A percentile compares a stretch with the other conserved stretches of the same genome.
phyloP scores from a whole-genome alignment of 495 filamentous ascomycete genomes.

The Daldinia grandis region DNA sequence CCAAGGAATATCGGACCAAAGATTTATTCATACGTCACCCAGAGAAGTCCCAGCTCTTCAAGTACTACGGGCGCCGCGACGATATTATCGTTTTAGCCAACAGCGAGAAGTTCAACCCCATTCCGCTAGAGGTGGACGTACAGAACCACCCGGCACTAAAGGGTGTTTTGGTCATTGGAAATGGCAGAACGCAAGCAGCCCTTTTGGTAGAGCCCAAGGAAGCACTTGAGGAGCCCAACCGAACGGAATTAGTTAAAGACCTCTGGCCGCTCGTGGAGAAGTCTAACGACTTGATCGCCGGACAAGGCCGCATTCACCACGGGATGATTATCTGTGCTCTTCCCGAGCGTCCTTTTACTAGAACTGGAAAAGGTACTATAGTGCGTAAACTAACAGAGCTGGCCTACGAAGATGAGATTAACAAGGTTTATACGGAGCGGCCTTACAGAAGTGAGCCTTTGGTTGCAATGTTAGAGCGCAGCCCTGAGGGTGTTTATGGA shows the following conservation, averaged over 20 bases:
- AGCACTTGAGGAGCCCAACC: neutral
- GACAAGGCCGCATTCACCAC: slow-evolving; percentile 60
- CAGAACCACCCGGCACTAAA: slow-evolving; percentile 43
- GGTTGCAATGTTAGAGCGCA: no score
- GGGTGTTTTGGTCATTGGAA: slow-evolving; percentile 53
- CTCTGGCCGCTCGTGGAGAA: slow-evolving; percentile 60
- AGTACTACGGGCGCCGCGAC: slow-evolving; percentile 54
- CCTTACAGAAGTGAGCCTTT: no score
- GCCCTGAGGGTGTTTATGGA: no score
- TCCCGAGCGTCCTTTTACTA: slow-evolving; percentile 51
- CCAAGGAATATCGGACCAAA: slow-evolving; percentile 52
- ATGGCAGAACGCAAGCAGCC: slow-evolving; percentile 50
- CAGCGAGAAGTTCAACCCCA: slow-evolving; percentile 63
- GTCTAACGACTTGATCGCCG: slow-evolving; percentile 59
- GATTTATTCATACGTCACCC: slow-evolving; percentile 60
- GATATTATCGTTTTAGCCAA: slow-evolving; percentile 64
- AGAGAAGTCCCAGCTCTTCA: slow-evolving; percentile 49
- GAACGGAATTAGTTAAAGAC: slow-evolving; percentile 48
- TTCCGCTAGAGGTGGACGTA: slow-evolving; percentile 50
- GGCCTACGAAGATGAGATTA: slow-evolving; percentile 49
- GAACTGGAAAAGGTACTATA: slow-evolving; percentile 66
- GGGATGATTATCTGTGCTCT: slow-evolving; percentile 51
- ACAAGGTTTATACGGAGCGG: neutral
- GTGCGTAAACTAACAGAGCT: slow-evolving; percentile 61
- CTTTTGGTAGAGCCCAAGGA: slow-evolving; percentile 53